Evolutionary conservation across 305 asterid genomes (phyloP).

Genomic region (Caryopteris hybrid): DNA sequence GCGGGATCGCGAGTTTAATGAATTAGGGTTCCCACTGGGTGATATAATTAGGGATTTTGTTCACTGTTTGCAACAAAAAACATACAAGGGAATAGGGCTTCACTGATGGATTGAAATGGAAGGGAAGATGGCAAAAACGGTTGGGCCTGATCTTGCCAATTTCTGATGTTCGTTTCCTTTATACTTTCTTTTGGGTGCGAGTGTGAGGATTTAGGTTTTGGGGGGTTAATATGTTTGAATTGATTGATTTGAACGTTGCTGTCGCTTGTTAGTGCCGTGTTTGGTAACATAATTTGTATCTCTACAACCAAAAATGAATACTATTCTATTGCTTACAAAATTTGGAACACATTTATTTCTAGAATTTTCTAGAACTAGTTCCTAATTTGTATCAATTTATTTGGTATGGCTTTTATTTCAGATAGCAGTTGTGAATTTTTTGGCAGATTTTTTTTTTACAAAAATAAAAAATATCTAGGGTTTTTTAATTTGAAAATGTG

Average conservation of each 20-base stretch:
- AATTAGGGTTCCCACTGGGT: conserved; percentile 22
- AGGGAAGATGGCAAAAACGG: background rate
- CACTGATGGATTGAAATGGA: conserved; percentile 15
- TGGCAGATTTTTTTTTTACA: too few species aligned
- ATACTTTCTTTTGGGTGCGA: background rate
- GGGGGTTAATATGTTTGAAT: conserved; percentile 27
- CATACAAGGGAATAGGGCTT: background rate
- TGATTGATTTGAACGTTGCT: conserved; percentile 26
- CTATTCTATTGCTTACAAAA: too few species aligned
- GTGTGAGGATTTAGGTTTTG: conserved; percentile 19
- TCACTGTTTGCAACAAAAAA: background rate
- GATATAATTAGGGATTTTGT: background rate
- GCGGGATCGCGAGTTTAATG: conserved; percentile 10
- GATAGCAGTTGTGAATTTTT: too few species aligned
- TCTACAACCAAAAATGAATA: too few species aligned
- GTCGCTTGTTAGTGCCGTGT: background rate
- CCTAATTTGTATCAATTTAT: too few species aligned
- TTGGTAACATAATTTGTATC: too few species aligned
- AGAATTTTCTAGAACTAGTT: too few species aligned
- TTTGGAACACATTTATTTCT: too few species aligned
- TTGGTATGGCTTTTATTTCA: too few species aligned
- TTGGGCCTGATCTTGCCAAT: too few species aligned
- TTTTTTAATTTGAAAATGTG: too few species aligned
- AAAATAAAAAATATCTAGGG: too few species aligned
- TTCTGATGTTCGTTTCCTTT: background rate